These are phyloP conservation scores for Leptographium procerum DNA, from an alignment of 2,329 filamentous ascomycete species.

Conservation along the genomic window DNA sequence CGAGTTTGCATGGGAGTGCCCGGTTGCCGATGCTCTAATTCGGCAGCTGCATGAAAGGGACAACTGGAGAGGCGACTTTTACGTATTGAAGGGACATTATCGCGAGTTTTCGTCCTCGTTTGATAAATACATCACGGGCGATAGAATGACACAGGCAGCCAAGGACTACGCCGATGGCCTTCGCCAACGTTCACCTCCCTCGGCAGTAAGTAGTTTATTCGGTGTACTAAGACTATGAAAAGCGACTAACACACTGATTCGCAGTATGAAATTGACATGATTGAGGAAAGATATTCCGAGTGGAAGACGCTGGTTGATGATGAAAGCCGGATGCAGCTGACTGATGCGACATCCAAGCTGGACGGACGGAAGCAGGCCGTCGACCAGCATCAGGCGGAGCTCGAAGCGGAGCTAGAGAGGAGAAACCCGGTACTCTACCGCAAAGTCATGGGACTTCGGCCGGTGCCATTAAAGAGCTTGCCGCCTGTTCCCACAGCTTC, in stretches of 20 bases:
- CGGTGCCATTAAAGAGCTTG: neutral
- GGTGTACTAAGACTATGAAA: too few species aligned
- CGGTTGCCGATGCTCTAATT: slow-evolving; percentile 32
- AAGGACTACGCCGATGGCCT: slow-evolving; percentile 28
- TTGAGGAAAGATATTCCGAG: slow-evolving; percentile 28
- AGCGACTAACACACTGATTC: neutral
- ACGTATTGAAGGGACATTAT: slow-evolving; percentile 45
- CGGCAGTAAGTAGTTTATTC: slow-evolving; percentile 19
- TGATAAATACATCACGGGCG: slow-evolving; percentile 35
- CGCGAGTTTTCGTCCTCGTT: slow-evolving; percentile 43
- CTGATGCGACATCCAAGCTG: slow-evolving; percentile 26
- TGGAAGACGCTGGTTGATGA: slow-evolving; percentile 32
- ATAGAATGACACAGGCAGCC: slow-evolving; percentile 29
- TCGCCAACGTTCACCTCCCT: slow-evolving; percentile 22
- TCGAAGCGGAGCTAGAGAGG: slow-evolving; percentile 37
- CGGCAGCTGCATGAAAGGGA: slow-evolving; percentile 30
- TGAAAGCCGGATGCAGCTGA: slow-evolving; percentile 28
- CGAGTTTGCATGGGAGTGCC: slow-evolving; percentile 40
- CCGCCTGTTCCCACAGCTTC: neutral
- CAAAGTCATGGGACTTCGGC: slow-evolving; percentile 28
- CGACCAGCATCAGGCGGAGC: slow-evolving; percentile 32
- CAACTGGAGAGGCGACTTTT: slow-evolving; percentile 40
- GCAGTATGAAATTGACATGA: slow-evolving; percentile 16
- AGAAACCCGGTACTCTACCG: slow-evolving; percentile 33
- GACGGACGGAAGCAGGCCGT: slow-evolving; percentile 29